Conservation (phyloP, 176 grass and related monocot genomes). For the Alloteropsis semialata region DNA sequence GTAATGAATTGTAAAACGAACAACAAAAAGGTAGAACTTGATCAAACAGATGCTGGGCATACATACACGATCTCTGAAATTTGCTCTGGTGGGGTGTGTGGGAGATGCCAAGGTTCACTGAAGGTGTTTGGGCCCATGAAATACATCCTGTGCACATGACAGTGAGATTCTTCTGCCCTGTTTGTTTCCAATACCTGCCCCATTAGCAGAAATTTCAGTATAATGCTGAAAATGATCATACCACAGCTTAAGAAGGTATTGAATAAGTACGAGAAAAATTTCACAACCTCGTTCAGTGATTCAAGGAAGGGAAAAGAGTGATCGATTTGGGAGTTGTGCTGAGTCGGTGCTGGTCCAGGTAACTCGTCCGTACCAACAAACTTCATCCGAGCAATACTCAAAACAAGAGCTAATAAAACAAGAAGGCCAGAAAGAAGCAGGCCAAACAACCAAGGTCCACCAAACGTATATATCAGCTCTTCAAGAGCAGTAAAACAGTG, state of each 20-base stretch:
- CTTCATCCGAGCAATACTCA: slow-evolving; percentile 98
- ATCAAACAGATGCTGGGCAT: background rate
- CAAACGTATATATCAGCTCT: slow-evolving; percentile 93
- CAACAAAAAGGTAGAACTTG: background rate
- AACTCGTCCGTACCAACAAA: slow-evolving; percentile 92
- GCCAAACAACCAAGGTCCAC: slow-evolving; percentile 95
- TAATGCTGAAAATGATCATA: background rate
- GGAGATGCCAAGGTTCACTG: slow-evolving; percentile 94
- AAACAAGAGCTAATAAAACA: slow-evolving; percentile 84
- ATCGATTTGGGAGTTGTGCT: slow-evolving; percentile 93
- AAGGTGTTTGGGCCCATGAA: slow-evolving; percentile 99
- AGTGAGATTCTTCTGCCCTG: slow-evolving; percentile 89
- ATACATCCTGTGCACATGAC: slow-evolving; percentile 90
- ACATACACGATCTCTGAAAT: slow-evolving; percentile 93
- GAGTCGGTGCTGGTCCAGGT: slow-evolving; percentile 87
- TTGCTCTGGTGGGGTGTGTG: slow-evolving; percentile 74
- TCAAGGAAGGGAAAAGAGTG: slow-evolving; percentile 97
- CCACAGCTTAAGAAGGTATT: background rate
- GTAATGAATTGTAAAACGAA: background rate
- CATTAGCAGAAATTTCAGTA: slow-evolving; percentile 38
- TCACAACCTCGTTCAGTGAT: slow-evolving; percentile 86
- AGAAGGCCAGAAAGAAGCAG: slow-evolving; percentile 93
- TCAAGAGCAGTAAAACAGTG: slow-evolving; percentile 96
- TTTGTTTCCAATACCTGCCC: slow-evolving; percentile 91
- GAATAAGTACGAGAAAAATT: slow-evolving; percentile 1